A percentile compares a stretch with the other conserved stretches of the same genome.
Conservation (phyloP, 2,329 filamentous ascomycete genomes). For the Colletotrichum caudatum region DNA sequence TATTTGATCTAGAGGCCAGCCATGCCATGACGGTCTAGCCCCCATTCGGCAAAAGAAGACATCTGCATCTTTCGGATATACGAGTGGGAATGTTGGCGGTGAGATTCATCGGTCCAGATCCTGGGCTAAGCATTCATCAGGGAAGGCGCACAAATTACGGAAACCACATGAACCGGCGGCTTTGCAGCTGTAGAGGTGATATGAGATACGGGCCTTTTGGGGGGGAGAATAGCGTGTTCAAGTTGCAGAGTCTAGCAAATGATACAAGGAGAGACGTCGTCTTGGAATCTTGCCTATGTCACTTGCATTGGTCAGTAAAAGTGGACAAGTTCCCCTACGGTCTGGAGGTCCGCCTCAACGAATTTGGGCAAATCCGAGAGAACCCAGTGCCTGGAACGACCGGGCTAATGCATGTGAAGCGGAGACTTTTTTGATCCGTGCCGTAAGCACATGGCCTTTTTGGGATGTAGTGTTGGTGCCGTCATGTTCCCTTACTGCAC, state of each 20-base stretch:
- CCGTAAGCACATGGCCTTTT: slow-evolving; percentile 1
- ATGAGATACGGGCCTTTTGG: background rate
- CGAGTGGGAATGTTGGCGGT: background rate
- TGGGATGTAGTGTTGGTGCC: background rate
- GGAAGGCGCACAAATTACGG: background rate
- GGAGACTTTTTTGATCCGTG: background rate
- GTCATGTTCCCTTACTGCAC: slow-evolving; percentile 5
- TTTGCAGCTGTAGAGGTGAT: background rate
- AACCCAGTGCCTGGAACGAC: background rate
- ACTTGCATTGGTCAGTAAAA: background rate
- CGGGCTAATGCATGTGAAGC: background rate
- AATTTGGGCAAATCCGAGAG: background rate
- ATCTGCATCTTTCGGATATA: background rate
- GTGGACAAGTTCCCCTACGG: background rate
- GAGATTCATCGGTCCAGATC: background rate
- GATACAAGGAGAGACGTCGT: background rate
- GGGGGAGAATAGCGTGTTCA: too few relatives aligned
- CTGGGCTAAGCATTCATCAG: background rate
- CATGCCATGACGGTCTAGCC: background rate
- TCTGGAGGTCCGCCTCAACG: background rate
- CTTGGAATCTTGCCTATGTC: background rate
- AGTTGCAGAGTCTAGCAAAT: background rate
- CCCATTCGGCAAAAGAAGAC: background rate
- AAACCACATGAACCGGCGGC: background rate
- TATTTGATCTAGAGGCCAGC: background rate